Evolutionary conservation across 441 rosid genomes (phyloP), one percentile per base, ranked within the genome.

Genomic region (Erodium trifolium): DNA sequence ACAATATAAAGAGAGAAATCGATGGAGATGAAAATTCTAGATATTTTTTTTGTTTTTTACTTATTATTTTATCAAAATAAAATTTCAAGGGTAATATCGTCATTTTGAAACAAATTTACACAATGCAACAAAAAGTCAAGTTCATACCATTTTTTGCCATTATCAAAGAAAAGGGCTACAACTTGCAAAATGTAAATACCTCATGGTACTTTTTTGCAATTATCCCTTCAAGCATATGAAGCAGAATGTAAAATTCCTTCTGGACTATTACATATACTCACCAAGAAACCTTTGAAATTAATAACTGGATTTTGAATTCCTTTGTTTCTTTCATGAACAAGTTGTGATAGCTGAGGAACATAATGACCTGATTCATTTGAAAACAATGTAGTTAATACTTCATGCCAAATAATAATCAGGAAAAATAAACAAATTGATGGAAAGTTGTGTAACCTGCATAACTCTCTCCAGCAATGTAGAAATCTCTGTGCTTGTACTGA

Each of bases 391-490:
- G 17, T 51, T 13, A n/a, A n/a, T 13, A n/a, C 16, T 14, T 13
- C 5, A 53, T n/a, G 4, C 18, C 5, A 53, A 53, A 4, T 14
- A 53, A 18, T n/a, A 53, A 53, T 53, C 14, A 53, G 17, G 60
- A 53, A 53, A 34, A 34, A 5, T 1, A 53, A 53, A 53, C 60
- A 16, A 18, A 37, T 31, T 18, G 51, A 16, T 13, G 34, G 14
- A 70, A 59, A 68, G 27, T 37, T 29, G n/a, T 16, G 6, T 27
- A 19, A 90, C 98, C 97, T 82, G 90, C 96, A 75, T 93, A 94
- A 81, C 99, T 91, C 80, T 94, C 97, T 72, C 97, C 99, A 19
- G 88, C 89, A 77, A 94, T 85, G 84, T 90, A 91, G 84, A 94
- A 90, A 19, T 94, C 96, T 82, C 92, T 88, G 65, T 81, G 88